Conservation (phyloP, 768 basidiomycete species). For the Amanita molliuscula region DNA sequence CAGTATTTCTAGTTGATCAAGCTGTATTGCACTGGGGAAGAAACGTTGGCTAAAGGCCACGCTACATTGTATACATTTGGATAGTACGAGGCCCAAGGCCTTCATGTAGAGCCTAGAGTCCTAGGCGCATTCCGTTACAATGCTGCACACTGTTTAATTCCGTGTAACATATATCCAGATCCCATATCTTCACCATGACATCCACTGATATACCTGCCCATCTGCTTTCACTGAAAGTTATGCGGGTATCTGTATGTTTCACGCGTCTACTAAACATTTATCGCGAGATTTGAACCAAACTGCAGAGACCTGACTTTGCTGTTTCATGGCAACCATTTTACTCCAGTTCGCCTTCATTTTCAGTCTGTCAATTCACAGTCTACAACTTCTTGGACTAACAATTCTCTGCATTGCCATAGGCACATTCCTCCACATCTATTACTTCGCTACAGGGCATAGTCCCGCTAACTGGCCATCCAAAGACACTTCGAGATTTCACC, state of each 20-base stretch:
- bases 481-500: slow-evolving; percentile 75
- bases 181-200: slow-evolving; percentile 4
- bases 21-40: slow-evolving; percentile 11
- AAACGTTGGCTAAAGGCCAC: slow-evolving; percentile 16
- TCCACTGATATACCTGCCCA: slow-evolving; percentile 46
- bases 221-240: slow-evolving; percentile 73
- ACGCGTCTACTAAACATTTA: not conserved
- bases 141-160: not conserved
- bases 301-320: slow-evolving; percentile 63
- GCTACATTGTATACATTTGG: slow-evolving; percentile 7
- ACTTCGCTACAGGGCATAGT: slow-evolving; percentile 64
- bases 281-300: slow-evolving; percentile 8
- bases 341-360: slow-evolving; percentile 73
- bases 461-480: slow-evolving; percentile 69
- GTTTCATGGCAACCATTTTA: slow-evolving; percentile 83
- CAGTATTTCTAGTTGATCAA: slow-evolving; percentile 7
- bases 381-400: not conserved
- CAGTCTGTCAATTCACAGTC: slow-evolving; percentile 27
- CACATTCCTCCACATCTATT: slow-evolving; percentile 69
- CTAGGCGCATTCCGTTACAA: not conserved
- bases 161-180: not conserved
- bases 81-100: slow-evolving; percentile 17
- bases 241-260: slow-evolving; percentile 70
- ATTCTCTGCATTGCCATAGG: slow-evolving; percentile 17
- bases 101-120: slow-evolving; percentile 1